Conservation (phyloP, 768 basidiomycete species). For the Royoungia palumana region DNA sequence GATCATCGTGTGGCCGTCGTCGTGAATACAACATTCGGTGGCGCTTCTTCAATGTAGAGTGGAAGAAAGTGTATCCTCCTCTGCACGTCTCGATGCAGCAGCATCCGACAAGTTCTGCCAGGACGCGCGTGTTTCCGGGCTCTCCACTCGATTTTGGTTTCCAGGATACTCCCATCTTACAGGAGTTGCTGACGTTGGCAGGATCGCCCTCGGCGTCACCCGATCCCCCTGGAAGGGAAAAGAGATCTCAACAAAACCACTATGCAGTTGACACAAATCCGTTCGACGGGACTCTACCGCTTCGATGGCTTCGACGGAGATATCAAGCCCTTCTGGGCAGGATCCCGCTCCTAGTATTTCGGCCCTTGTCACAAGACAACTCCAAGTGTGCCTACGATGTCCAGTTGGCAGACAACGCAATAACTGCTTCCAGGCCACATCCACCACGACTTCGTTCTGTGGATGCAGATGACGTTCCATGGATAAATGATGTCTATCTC, state of each 20-base stretch:
- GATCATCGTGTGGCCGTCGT: constrained; percentile 68
- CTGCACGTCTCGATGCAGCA: constrained; percentile 42
- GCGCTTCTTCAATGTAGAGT: constrained; percentile 57
- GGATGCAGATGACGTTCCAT: constrained; percentile 33
- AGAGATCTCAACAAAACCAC: background rate
- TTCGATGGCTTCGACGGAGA: constrained; percentile 43
- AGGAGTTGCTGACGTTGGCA: constrained; percentile 46
- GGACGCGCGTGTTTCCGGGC: constrained; percentile 11
- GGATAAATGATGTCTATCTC: constrained; percentile 26
- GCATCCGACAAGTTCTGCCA: constrained; percentile 5
- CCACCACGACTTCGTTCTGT: constrained; percentile 20
- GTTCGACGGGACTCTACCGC: constrained; percentile 17
- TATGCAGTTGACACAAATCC: constrained; percentile 2
- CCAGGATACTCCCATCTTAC: constrained; percentile 41
- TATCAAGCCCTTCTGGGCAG: constrained; percentile 59
- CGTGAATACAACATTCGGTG: constrained; percentile 71
- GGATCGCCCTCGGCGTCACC: constrained; percentile 29
- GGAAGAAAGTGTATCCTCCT: constrained; percentile 57
- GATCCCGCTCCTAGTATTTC: constrained; percentile 53
- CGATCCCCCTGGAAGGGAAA: constrained; percentile 32
- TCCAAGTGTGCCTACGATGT: constrained; percentile 27
- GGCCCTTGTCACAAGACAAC: constrained; percentile 1
- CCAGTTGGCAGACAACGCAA: constrained; percentile 31
- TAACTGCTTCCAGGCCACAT: constrained; percentile 17
- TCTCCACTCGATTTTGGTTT: constrained; percentile 38